Base-by-base conservation (phyloP, 2,329 filamentous ascomycete genomes). In the Hypoxylon sp. region DNA sequence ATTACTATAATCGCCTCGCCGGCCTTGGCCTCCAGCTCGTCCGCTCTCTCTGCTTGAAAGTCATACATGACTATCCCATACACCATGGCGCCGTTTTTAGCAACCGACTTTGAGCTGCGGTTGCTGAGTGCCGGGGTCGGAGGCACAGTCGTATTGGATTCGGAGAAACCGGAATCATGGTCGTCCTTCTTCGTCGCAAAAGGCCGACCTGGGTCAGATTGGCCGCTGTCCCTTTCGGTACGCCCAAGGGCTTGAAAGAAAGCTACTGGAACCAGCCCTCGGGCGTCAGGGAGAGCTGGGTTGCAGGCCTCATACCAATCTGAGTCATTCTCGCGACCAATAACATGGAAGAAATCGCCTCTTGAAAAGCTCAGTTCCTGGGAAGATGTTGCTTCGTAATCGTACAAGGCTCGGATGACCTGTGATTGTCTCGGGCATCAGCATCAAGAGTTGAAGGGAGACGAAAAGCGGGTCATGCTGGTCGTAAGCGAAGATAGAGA, bases 251-350 rank as follows among this genome's bases (percentile, higher is more conserved):
- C 83, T 71, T 97, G 91, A 73, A 99, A 99, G 75, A 91, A 97
- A 50, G 88, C 84, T 50, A 97, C 94, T 5, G 94, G 94, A 32
- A 99, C 94, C 54, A 99, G 82, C 55, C 94, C 94, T 61, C 91
- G 86, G 40, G 91, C 90, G 73, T 88, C 88, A 66, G 89, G 91
- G 60, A 96, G 79, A 40, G 89, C 83, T 54, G 94, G 94, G 70
- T 99, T 99, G 79, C 91, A 97, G 47, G 93, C 94, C 75, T 97
- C 94, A 80, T 97, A 99, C 93, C 94, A 99, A 70, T 97, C 91
- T 29, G 78, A 76, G 70, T 97, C 93, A 78, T 97, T 88, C 76
- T 97, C 94, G 71, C 93, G 88, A 66, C 90, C 91, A 71, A 97
- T 93, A 60, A 99, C 94, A 77, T 97, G 93, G 71, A 99, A 94